These are phyloP conservation scores for Lactarius deliciosus DNA, from an alignment of 768 basidiomycete species.

Conservation along the genomic window DNA sequence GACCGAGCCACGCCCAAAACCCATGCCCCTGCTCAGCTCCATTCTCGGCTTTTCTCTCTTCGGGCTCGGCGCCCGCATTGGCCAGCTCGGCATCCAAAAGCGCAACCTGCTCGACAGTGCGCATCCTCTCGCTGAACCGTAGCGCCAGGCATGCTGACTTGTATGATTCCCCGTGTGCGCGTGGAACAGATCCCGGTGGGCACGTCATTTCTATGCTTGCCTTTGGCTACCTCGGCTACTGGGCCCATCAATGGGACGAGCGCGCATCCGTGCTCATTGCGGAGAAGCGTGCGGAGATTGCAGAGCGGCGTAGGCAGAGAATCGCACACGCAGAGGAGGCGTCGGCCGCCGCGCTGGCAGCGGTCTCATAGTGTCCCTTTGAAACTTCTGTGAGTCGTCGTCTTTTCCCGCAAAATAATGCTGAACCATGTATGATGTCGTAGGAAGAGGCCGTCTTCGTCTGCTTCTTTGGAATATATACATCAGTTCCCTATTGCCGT, in stretches of 20 bases:
- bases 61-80: constrained; percentile 80
- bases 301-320: constrained; percentile 46
- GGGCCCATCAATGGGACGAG: constrained; percentile 65
- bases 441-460: background rate
- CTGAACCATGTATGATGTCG: background rate
- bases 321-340: constrained; percentile 38
- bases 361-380: constrained; percentile 8
- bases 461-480: background rate
- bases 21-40: constrained; percentile 68
- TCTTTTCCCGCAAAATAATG: background rate
- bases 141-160: background rate
- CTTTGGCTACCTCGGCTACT: constrained; percentile 76
- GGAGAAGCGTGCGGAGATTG: constrained; percentile 61
- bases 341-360: constrained; percentile 21
- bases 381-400: constrained; percentile 6
- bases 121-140: constrained; percentile 38
- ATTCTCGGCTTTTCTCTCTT: constrained; percentile 77
- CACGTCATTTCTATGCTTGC: constrained; percentile 66
- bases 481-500: background rate
- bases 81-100: constrained; percentile 84
- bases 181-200: constrained; percentile 60
- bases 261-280: constrained; percentile 60
- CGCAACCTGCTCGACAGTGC: constrained; percentile 77
- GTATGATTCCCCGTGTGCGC: no score
- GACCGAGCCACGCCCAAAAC: constrained; percentile 15